Conservation (phyloP, 768 basidiomycete genomes). For the Exidia glandulosa region DNA sequence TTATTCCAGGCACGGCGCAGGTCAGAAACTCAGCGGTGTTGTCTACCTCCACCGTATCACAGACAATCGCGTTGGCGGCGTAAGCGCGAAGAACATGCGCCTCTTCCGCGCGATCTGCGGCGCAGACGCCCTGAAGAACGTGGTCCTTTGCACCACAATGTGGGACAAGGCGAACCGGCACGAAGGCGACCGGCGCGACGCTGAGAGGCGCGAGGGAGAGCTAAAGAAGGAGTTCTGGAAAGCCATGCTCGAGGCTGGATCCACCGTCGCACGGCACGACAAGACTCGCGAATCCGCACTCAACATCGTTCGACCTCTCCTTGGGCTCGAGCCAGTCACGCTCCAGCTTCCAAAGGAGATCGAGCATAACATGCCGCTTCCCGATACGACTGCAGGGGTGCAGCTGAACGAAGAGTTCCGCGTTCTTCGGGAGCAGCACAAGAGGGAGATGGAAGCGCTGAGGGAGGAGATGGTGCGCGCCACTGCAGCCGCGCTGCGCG, state of each 20-base stretch:
- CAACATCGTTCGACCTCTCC: slow-evolving; percentile 16
- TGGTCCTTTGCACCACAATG: slow-evolving; percentile 44
- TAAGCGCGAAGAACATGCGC: slow-evolving; percentile 30
- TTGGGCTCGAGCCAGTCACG: neutral
- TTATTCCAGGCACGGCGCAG: slow-evolving; percentile 9
- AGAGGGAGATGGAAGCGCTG: neutral
- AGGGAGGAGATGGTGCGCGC: neutral
- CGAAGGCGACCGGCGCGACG: slow-evolving; percentile 8
- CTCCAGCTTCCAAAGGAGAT: neutral
- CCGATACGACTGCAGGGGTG: neutral
- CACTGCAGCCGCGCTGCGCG: neutral
- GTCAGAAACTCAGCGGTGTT: slow-evolving; percentile 18
- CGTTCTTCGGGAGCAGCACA: neutral
- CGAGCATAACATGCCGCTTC: neutral
- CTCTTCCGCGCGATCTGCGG: slow-evolving; percentile 46
- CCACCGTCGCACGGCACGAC: slow-evolving; percentile 18
- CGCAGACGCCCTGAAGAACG: slow-evolving; percentile 34
- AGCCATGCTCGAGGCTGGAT: slow-evolving; percentile 38
- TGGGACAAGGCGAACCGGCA: slow-evolving; percentile 31
- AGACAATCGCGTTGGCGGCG: slow-evolving; percentile 23
- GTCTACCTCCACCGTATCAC: slow-evolving; percentile 25
- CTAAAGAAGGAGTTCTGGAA: slow-evolving; percentile 39
- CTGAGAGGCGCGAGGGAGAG: slow-evolving; percentile 31
- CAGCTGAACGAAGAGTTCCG: neutral
- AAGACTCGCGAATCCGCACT: slow-evolving; percentile 16